phyloP scores from a whole-genome alignment of 306 rosid species.

The Acacia melanoxylon region DNA sequence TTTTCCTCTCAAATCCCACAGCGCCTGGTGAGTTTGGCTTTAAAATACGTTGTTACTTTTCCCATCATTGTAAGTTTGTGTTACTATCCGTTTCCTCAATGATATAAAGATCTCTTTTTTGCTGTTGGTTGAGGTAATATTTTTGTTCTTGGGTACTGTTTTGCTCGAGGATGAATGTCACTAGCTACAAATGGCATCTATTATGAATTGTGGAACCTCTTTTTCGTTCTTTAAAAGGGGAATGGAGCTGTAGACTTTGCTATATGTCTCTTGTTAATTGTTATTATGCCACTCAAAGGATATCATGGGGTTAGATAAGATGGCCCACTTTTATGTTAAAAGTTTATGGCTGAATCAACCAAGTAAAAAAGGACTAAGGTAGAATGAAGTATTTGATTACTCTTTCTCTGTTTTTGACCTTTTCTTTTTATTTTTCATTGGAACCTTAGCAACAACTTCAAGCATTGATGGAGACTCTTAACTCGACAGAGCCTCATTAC shows the following conservation, averaged over 20 bases:
- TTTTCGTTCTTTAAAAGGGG: not conserved
- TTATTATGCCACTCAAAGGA: not conserved
- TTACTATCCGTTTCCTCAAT: too few species aligned
- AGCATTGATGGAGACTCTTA: constrained; percentile 94
- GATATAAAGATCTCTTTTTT: too few species aligned
- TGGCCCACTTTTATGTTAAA: not conserved
- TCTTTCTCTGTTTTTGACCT: constrained; percentile 31
- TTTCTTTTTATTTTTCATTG: not conserved
- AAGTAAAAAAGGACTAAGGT: not conserved
- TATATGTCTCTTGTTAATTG: not conserved
- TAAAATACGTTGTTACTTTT: not conserved
- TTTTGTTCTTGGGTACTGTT: not conserved
- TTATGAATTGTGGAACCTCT: not conserved
- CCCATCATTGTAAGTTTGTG: too few species aligned
- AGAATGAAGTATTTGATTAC: constrained; percentile 21
- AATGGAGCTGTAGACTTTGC: not conserved
- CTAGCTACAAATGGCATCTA: not conserved
- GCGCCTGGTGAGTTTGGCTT: not conserved
- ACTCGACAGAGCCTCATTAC: constrained; percentile 90
- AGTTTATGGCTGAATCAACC: not conserved
- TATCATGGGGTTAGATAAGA: not conserved
- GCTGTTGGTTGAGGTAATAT: too few species aligned
- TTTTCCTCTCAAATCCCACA: not conserved
- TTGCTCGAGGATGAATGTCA: not conserved
- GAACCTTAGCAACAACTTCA: constrained; percentile 91